A percentile compares a stretch with the other conserved stretches of the same genome.
phyloP scores from a whole-genome alignment of 208 protist genomes.

The Angomonas deanei region DNA sequence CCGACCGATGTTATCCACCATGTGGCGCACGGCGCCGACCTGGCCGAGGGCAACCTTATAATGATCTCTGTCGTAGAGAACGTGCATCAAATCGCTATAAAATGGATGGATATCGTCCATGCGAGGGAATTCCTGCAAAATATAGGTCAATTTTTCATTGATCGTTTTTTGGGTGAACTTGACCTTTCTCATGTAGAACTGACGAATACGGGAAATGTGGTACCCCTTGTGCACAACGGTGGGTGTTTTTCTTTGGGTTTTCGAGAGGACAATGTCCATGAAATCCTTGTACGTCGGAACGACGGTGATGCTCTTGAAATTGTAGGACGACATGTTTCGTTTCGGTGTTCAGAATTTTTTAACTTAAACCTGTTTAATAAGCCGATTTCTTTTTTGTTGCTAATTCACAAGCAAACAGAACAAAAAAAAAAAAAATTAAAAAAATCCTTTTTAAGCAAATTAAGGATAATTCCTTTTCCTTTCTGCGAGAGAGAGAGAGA shows the following conservation, averaged over 20 bases:
- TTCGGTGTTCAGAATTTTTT: not conserved
- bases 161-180: constrained; percentile 98
- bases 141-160: constrained; percentile 96
- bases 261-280: constrained; percentile 99
- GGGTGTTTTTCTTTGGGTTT: constrained; percentile 99
- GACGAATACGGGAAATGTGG: constrained; percentile 97
- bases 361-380: not conserved
- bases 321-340: constrained; percentile 91
- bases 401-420: not conserved
- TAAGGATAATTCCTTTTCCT: no score
- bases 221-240: constrained; percentile 99
- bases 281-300: constrained; percentile 99
- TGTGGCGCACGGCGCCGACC: constrained; percentile 94
- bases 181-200: constrained; percentile 99
- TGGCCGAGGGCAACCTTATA: constrained; percentile 99
- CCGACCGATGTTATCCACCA: constrained; percentile 97
- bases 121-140: constrained; percentile 96
- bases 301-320: constrained; percentile 97
- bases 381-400: constrained; percentile 6
- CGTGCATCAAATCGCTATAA: constrained; percentile 99
- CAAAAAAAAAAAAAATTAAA: constrained; percentile 14
- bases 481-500: no score
- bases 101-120: constrained; percentile 99
- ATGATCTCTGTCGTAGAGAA: constrained; percentile 99
- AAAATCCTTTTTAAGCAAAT: not conserved